Base-by-base conservation (phyloP, 2,329 filamentous ascomycete species). In the Phaeophleospora eucalypticola region DNA sequence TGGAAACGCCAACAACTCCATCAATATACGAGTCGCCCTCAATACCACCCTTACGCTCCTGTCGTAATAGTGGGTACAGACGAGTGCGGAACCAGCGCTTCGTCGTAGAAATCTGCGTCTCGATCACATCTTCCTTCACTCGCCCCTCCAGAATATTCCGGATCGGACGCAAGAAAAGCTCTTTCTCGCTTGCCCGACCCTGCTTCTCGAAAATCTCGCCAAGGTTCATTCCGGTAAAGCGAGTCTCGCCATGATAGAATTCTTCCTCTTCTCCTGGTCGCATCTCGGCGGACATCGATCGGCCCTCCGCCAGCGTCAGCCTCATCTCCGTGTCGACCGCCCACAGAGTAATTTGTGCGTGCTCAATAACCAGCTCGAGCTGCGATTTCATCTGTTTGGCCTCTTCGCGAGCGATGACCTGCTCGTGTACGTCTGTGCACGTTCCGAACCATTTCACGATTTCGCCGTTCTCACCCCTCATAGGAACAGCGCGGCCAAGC, bases 371-470 rank as follows among this genome's bases (percentile, higher is more conserved):
- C 50, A 81, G 84, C 7, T 83, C 72, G 0, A 91, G 73, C 60
- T 89, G 84, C 58, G 84, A 79, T n/a, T 82, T 76, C 15, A 79
- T 84, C 47, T 81, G 76, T 51, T 80, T 81, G 14, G 83, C 83
- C 40, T 77, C 76, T 51, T 84, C 74, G 49, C 84, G 82, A 12
- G 83, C 78, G 59, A 86, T 76, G 2, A 89, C 83, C 36, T 82
- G 75, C 51, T 89, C 85, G 59, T 90, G 83, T 15, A 89, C 85
- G 53, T 37, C 86, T 10, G 86, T 89, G 58, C 83, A 89, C 1
- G 85, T 89, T 14, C 85, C 87, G 58, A 87, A 88, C 86, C 86
- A 90, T 61, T 86, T 88, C 48, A 87, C 74, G 40, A 90, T 87
- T 39, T 76, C 71, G 2, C 84, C 84, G 0, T 79, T 79, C 36